Base-by-base conservation (phyloP, 2,329 filamentous ascomycete genomes). In the Cladosporium sp. region DNA sequence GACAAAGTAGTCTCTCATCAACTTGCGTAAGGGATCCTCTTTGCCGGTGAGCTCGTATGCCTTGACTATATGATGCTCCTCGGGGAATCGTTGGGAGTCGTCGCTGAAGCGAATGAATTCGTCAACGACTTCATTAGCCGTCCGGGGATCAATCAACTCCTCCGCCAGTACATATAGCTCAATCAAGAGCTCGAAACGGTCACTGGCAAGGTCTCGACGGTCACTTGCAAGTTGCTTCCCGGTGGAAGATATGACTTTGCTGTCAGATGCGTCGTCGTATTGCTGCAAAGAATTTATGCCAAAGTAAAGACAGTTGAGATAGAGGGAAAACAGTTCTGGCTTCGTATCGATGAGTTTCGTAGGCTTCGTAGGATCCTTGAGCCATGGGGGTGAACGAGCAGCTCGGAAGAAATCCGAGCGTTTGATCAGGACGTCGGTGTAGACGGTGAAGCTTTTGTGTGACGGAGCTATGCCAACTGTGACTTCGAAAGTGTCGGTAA, bases 51-150 rank as follows among this genome's bases (percentile, higher is more conserved):
- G 7, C 3, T 34, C 24, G 12, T 43, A 43, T 12, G n/a, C 27
- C 17, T 7, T 30, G 20, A 20, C n/a, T 2, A 32, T 13, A 5
- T n/a, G 2, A 2, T n/a, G 8, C 1, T 2, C 17, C 1, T 3
- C 9, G 3, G 27, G 15, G 9, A 27, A 17, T 2, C 1, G 8
- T 1, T 1, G 1, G 6, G 6, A 6, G 9, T 17, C 5, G 8
- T 32, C 15, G 17, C 41, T 19, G 27, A 30, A 32, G 4, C 27
- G 17, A 2, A 43, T 19, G 13, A 43, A 7, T 4, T 3, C 41
- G 11, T 43, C 41, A 13, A 43, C 32, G 1, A 51, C 38, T 19
- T 48, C n/a, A 27, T 53, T 53, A 9, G 39, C 50, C 1, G 24
- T 43, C 7, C n/a, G 9, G 1, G 43, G 17, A n/a, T 53, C 50